These are phyloP conservation scores for Euphorbia pulcherrima DNA, from an alignment of 345 rosid genomes.

Conservation along the genomic window DNA sequence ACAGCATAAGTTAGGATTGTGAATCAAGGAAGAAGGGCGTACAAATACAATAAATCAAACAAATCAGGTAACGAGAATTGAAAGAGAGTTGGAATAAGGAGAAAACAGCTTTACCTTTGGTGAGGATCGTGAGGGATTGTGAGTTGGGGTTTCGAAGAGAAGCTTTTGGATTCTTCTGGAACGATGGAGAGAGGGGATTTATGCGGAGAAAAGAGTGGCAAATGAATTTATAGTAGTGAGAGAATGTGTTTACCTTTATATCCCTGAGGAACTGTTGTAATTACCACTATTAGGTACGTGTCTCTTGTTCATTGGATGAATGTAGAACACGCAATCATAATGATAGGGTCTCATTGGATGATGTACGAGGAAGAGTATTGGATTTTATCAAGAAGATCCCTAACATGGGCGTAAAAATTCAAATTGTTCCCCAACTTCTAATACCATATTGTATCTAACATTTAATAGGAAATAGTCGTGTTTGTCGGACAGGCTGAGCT, in stretches of 20 bases:
- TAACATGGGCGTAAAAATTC: too few species aligned
- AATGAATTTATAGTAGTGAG: not conserved
- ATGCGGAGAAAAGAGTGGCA: too few species aligned
- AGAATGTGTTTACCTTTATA: not conserved
- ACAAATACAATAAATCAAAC: not conserved
- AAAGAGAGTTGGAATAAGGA: not conserved
- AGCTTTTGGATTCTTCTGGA: constrained; percentile 1
- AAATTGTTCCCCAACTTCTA: too few species aligned
- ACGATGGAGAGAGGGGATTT: not conserved
- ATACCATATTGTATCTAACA: too few species aligned
- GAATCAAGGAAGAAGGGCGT: not conserved
- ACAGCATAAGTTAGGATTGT: not conserved
- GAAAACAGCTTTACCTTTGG: not conserved
- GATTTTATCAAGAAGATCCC: too few species aligned
- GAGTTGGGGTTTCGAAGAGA: not conserved
- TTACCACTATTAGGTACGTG: not conserved
- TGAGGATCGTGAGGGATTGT: not conserved
- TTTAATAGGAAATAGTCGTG: too few species aligned
- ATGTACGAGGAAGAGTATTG: too few species aligned
- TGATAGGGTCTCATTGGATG: too few species aligned
- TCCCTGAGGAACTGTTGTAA: not conserved
- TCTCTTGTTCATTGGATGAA: not conserved
- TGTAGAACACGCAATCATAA: too few species aligned
- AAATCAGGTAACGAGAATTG: not conserved
- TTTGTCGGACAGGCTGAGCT: too few species aligned